A percentile compares a stretch with the other conserved stretches of the same genome.
phyloP scores from a whole-genome alignment of 2,329 filamentous ascomycete genomes.

The Xylariales sp. region DNA sequence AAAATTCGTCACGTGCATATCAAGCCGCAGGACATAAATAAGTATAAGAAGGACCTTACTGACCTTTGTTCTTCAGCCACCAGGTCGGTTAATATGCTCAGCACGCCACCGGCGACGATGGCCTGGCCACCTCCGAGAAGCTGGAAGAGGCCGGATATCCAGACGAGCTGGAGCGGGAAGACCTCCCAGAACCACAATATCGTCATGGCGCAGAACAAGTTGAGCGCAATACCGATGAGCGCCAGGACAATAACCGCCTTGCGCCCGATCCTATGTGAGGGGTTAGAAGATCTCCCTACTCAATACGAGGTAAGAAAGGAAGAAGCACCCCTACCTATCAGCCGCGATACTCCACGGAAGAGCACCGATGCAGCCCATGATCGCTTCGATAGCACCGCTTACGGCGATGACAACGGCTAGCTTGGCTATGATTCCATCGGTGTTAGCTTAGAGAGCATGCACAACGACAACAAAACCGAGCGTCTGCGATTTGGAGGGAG shows the following conservation, averaged over 20 bases:
- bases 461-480: no score
- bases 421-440: no score
- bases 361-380: conserved; percentile 26
- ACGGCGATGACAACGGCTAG: conserved; percentile 30
- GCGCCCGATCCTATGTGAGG: conserved; percentile 31
- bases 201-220: conserved; percentile 20
- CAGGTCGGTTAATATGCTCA: conserved; percentile 31
- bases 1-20: no score
- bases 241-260: conserved; percentile 27
- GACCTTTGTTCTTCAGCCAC: conserved; percentile 30
- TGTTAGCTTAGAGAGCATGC: no score
- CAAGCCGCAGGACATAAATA: no score
- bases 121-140: conserved; percentile 30
- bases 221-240: conserved; percentile 23
- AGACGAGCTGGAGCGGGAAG: conserved; percentile 27
- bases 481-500: no score
- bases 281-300: no score
- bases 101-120: conserved; percentile 24
- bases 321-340: no score
- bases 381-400: conserved; percentile 19
- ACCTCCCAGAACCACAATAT: conserved; percentile 27
- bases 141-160: conserved; percentile 25
- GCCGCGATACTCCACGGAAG: conserved; percentile 34
- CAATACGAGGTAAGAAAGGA: not conserved
- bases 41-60: no score